A percentile compares a stretch with the other conserved stretches of the same genome.
These are phyloP conservation scores for Leccinum fallax DNA, from an alignment of 1,284 basidiomycete genomes.

Conservation along the genomic window DNA sequence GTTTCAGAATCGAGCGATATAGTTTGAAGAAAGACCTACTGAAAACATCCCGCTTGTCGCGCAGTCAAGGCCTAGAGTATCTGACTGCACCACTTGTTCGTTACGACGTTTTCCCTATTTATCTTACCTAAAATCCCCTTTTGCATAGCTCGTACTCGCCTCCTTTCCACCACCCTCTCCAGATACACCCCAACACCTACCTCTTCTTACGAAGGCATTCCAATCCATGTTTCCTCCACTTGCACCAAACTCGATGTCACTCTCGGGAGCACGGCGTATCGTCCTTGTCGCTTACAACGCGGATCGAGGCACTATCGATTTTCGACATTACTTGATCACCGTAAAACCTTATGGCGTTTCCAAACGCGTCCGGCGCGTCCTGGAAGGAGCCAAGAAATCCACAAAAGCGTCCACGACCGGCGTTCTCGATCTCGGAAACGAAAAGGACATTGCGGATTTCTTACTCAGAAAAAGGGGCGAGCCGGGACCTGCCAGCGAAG, in stretches of 20 bases:
- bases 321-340: conserved; percentile 94
- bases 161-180: conserved; percentile 76
- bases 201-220: conserved; percentile 82
- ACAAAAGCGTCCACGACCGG: conserved; percentile 41
- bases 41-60: conserved; percentile 65
- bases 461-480: conserved; percentile 76
- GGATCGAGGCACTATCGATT: conserved; percentile 85
- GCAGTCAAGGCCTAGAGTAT: conserved; percentile 84
- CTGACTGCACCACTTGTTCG: conserved; percentile 83
- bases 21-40: conserved; percentile 86
- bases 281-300: conserved; percentile 93
- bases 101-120: conserved; percentile 11
- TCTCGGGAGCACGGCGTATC: conserved; percentile 87
- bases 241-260: conserved; percentile 74
- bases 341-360: conserved; percentile 96
- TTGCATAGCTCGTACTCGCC: conserved; percentile 66
- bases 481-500: conserved; percentile 60
- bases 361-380: conserved; percentile 85
- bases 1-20: conserved; percentile 92
- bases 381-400: conserved; percentile 64
- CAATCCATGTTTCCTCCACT: conserved; percentile 89
- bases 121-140: neutral
- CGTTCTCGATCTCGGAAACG: conserved; percentile 82
- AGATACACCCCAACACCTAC: conserved; percentile 67
- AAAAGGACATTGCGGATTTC: conserved; percentile 96